Percentiles rank a stretch among this genome's conserved stretches.
Evolutionary conservation across 495 filamentous ascomycete species (phyloP).

Genomic region (Xylaria telfairii): DNA sequence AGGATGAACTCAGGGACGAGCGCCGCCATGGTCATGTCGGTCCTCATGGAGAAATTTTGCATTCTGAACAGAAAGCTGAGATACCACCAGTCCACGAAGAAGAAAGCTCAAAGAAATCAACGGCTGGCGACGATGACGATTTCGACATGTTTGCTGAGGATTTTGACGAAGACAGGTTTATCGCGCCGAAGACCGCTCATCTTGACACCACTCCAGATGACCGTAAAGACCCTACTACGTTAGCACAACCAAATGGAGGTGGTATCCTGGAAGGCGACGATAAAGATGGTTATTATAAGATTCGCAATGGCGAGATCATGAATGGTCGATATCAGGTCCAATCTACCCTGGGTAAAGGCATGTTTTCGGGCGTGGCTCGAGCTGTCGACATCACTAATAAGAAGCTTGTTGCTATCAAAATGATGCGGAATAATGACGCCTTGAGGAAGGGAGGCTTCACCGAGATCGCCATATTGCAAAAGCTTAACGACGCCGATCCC

Average conservation of each 20-base stretch:
- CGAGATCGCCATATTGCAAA: constrained; percentile 88
- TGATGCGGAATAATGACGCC: constrained; percentile 92
- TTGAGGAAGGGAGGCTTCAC: constrained; percentile 93
- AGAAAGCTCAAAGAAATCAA: constrained; percentile 46
- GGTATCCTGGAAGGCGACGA: constrained; percentile 95
- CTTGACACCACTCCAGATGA: constrained; percentile 48
- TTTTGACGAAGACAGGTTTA: constrained; percentile 89
- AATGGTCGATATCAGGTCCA: constrained; percentile 87
- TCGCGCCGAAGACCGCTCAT: constrained; percentile 55
- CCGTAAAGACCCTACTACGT: constrained; percentile 40
- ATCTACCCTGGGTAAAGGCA: constrained; percentile 86
- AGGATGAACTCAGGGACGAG: constrained; percentile 78
- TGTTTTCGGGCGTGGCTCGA: constrained; percentile 95
- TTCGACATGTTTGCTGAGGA: constrained; percentile 98
- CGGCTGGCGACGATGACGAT: constrained; percentile 64
- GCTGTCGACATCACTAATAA: constrained; percentile 80
- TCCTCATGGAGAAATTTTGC: constrained; percentile 50
- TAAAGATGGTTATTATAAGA: constrained; percentile 91
- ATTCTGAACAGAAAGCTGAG: constrained; percentile 42
- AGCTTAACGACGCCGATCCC: constrained; percentile 80
- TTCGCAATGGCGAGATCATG: constrained; percentile 86
- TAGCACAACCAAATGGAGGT: constrained; percentile 62
- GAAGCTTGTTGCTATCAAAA: constrained; percentile 84
- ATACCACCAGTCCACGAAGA: constrained; percentile 45
- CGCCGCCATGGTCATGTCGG: constrained; percentile 60